Base-by-base conservation (phyloP, 139 green algal species). In the Pseudopediastrum boryanum region DNA sequence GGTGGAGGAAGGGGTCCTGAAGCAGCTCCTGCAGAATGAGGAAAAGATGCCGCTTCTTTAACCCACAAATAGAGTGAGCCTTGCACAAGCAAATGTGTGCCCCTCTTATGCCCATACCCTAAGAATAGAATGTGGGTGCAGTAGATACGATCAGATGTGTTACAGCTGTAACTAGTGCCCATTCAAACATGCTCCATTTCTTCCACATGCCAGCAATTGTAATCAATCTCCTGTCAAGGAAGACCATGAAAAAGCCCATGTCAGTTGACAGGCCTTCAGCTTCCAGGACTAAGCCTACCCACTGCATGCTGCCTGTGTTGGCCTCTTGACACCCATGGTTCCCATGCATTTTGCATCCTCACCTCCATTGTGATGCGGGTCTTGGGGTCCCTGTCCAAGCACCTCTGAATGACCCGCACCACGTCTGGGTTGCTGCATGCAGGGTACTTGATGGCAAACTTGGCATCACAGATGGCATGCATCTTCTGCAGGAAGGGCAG, bases 401-500 rank as follows among this genome's bases (percentile, higher is more conserved):
- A 98, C 61, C 86, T 83, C 33, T 68, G 79, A 52, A 98, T 94
- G 54, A 86, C 83, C 78, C 98, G 90, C 46, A 92, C 66, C 0
- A 80, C 71, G 51, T 88, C 80, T 0, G 74, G 71, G 74, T 84
- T 82, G 25, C 65, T 58, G 21, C 72, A 80, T 44, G 46, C 50
- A 9, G 82, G 82, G 54, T 78, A 81, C 10, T 35, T 21, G 33
- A 84, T 61, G 51, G 62, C 44, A 87, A 95, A 86, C 33, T 79
- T 66, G 0, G 84, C 48, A 85, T 96, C 88, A 39, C 89, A 96
- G 89, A 98, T 97, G 59, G 94, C 94, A 74, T 97, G 93, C 85
- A 98, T 94, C 91, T 99, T 99, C 63, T 94, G 92, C 65, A 98
- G 93, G 87, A 98, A 97, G 58, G 90, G 85, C 77, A 97, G 81